Evolutionary conservation across 2,329 filamentous ascomycete species (phyloP).

Genomic region (Pseudopyricularia javanii): DNA sequence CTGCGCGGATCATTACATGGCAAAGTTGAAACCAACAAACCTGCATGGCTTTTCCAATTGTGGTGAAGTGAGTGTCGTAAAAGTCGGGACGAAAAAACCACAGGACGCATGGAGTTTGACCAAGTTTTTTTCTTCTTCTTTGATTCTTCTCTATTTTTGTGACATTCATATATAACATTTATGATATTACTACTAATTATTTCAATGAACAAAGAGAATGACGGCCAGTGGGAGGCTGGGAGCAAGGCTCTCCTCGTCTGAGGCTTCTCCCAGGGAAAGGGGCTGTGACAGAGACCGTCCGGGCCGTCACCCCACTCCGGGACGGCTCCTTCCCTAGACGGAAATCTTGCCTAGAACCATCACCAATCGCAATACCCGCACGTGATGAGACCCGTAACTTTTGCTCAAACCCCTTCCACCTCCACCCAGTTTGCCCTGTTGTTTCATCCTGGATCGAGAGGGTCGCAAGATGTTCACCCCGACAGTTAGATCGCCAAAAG

Average conservation of each 20-base stretch:
- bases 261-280: background rate
- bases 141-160: too few relatives aligned
- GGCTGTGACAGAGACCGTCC: background rate
- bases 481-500: too few relatives aligned
- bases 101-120: too few relatives aligned
- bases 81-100: too few relatives aligned
- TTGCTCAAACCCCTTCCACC: background rate
- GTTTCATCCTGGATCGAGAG: constrained; percentile 8
- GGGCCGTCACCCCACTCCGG: background rate
- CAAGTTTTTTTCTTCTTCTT: too few relatives aligned
- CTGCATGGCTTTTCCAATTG: too few relatives aligned
- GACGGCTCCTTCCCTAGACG: background rate
- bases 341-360: background rate
- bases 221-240: background rate
- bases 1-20: too few relatives aligned
- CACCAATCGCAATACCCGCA: background rate
- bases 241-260: background rate
- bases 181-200: too few relatives aligned
- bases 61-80: too few relatives aligned
- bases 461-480: background rate
- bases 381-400: background rate
- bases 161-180: too few relatives aligned
- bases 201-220: background rate
- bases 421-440: background rate
- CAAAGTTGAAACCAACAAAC: too few relatives aligned